Evolutionary conservation across 2,329 filamentous ascomycete species (phyloP).

Genomic region (Sordariomycetes sp.): DNA sequence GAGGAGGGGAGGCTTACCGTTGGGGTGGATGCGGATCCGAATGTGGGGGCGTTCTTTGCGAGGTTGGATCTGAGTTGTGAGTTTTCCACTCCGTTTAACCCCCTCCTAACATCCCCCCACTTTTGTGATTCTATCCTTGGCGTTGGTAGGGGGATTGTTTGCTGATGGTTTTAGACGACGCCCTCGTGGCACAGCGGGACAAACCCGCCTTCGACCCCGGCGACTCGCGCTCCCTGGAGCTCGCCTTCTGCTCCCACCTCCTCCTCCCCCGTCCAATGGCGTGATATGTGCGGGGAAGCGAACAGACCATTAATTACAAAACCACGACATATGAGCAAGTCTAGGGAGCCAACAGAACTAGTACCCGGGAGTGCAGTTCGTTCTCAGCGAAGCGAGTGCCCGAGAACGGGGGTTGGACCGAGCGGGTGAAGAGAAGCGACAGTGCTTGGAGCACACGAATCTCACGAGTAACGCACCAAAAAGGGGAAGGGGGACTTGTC

Average conservation of each 20-base stretch:
- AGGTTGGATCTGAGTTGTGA: slow-evolving; percentile 46
- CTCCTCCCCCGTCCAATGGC: slow-evolving; percentile 21
- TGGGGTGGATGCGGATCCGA: slow-evolving; percentile 31
- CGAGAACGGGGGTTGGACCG: not conserved
- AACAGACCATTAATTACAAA: not conserved
- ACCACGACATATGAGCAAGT: not conserved
- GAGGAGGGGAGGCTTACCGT: slow-evolving; percentile 33
- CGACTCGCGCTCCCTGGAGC: slow-evolving; percentile 38
- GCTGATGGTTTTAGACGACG: slow-evolving; percentile 12
- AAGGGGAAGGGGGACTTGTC: not conserved
- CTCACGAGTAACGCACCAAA: not conserved
- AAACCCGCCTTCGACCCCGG: slow-evolving; percentile 38
- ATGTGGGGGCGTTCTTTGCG: slow-evolving; percentile 41
- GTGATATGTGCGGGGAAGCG: not conserved
- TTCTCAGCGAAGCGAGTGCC: not conserved
- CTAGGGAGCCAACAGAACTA: not conserved
- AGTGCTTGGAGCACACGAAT: not conserved
- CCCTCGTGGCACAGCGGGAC: slow-evolving; percentile 32
- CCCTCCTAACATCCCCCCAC: not conserved
- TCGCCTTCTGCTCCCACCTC: slow-evolving; percentile 37
- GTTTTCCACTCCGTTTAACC: slow-evolving; percentile 14
- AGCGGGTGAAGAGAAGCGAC: not conserved
- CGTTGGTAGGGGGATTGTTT: not conserved
- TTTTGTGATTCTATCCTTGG: not conserved
- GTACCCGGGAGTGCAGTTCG: not conserved